Conservation (phyloP, 768 basidiomycete species). For the Phaeotremella skinneri region DNA sequence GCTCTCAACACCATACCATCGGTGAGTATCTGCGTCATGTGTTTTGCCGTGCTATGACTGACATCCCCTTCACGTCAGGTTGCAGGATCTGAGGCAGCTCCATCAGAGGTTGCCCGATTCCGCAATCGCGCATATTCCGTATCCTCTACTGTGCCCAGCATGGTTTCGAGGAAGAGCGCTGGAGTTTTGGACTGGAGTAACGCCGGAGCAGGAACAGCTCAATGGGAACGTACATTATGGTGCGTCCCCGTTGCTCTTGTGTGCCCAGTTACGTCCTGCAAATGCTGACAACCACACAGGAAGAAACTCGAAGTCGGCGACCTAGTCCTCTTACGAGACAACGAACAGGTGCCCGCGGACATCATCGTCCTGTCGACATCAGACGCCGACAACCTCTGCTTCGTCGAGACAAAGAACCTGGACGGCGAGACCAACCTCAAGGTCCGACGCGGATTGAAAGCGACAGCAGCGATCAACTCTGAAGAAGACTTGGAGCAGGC, state of each 20-base stretch:
- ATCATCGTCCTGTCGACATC: slow-evolving; percentile 89
- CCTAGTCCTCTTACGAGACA: slow-evolving; percentile 80
- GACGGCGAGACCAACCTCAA: slow-evolving; percentile 98
- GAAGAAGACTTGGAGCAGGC: slow-evolving; percentile 90
- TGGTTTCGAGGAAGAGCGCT: slow-evolving; percentile 50
- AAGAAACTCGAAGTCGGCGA: slow-evolving; percentile 99
- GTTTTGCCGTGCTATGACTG: neutral
- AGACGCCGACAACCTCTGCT: slow-evolving; percentile 86
- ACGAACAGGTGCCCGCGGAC: slow-evolving; percentile 96
- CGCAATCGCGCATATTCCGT: neutral
- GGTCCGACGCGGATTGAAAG: slow-evolving; percentile 70
- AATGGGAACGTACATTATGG: slow-evolving; percentile 92
- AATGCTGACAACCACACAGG: slow-evolving; percentile 46
- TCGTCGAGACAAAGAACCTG: slow-evolving; percentile 95
- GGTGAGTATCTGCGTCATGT: slow-evolving; percentile 53
- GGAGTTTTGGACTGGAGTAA: slow-evolving; percentile 82
- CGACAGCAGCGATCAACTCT: slow-evolving; percentile 69
- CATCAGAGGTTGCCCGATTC: neutral
- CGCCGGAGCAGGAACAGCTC: slow-evolving; percentile 66
- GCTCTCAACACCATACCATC: slow-evolving; percentile 67
- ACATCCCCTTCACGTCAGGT: neutral
- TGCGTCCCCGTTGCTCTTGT: slow-evolving; percentile 11
- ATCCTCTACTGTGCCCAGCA: slow-evolving; percentile 29
- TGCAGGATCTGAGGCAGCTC: neutral
- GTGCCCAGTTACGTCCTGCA: too few species aligned